Conservation (phyloP, 2,329 filamentous ascomycete species). For the Hyphodiscus sp. region DNA sequence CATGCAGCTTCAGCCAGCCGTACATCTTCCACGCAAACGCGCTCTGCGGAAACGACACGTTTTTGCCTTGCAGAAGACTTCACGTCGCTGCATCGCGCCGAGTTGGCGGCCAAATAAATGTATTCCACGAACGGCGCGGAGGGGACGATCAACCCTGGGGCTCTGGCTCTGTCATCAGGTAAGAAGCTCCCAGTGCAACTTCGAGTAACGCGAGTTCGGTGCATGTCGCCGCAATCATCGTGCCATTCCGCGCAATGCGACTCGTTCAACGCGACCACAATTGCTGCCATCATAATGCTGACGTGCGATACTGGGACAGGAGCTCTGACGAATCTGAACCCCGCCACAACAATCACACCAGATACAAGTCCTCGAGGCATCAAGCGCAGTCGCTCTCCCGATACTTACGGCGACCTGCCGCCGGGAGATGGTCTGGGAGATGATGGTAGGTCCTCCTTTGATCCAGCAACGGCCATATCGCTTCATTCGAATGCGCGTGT, state of each 20-base stretch:
- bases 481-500: slow-evolving; percentile 16
- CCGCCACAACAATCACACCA: slow-evolving; percentile 40
- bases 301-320: slow-evolving; percentile 16
- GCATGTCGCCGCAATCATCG: slow-evolving; percentile 8
- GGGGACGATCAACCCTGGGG: slow-evolving; percentile 85
- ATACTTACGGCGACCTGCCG: slow-evolving; percentile 48
- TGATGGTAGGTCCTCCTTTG: slow-evolving; percentile 59
- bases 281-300: slow-evolving; percentile 13
- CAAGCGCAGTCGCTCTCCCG: slow-evolving; percentile 72
- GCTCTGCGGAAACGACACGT: slow-evolving; percentile 14
- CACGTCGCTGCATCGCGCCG: slow-evolving; percentile 35
- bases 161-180: slow-evolving; percentile 75
- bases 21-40: slow-evolving; percentile 18
- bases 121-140: slow-evolving; percentile 57
- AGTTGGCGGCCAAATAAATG: slow-evolving; percentile 41
- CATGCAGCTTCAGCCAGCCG: slow-evolving; percentile 14
- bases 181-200: slow-evolving; percentile 23
- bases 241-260: slow-evolving; percentile 2
- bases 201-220: background rate
- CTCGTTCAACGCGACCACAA: slow-evolving; percentile 16
- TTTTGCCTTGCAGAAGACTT: slow-evolving; percentile 10
- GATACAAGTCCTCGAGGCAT: slow-evolving; percentile 57
- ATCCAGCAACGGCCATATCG: slow-evolving; percentile 6
- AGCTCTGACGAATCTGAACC: slow-evolving; percentile 24
- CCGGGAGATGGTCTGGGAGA: slow-evolving; percentile 54